Percentiles rank a stretch among this genome's conserved stretches.
These are phyloP conservation scores for Ophiobolus disseminans DNA, from an alignment of 2,329 filamentous ascomycete species.

Conservation along the genomic window DNA sequence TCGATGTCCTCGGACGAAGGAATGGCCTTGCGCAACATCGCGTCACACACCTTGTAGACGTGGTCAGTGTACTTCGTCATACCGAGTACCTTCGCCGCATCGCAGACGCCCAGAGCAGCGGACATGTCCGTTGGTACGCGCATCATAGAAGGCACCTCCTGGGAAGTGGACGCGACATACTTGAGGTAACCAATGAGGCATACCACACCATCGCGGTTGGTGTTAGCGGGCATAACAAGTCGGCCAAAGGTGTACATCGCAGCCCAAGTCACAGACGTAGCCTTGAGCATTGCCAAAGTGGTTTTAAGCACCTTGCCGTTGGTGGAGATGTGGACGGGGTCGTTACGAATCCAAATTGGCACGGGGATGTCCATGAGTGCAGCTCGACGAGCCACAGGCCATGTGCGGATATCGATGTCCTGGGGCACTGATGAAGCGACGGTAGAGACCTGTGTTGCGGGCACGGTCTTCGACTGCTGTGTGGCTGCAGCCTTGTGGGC, in stretches of 20 bases:
- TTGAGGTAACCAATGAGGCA: background rate
- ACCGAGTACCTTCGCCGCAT: background rate
- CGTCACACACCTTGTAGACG: conserved; percentile 3
- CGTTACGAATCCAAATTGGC: background rate
- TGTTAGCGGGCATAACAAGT: background rate
- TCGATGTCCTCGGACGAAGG: background rate
- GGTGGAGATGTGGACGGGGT: too few species aligned
- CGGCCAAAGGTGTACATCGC: background rate
- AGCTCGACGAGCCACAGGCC: background rate
- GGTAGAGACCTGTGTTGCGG: too few species aligned
- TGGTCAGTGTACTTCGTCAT: background rate
- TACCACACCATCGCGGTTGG: background rate
- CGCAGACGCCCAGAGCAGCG: background rate
- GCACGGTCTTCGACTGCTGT: too few species aligned
- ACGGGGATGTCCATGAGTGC: background rate
- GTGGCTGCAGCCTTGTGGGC: too few species aligned
- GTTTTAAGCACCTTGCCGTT: background rate
- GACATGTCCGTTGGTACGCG: too few species aligned
- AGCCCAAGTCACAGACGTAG: background rate
- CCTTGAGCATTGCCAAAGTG: background rate
- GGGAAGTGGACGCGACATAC: background rate
- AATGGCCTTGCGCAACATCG: background rate
- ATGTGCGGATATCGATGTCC: conserved; percentile 1
- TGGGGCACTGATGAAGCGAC: background rate
- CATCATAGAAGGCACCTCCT: background rate